These are phyloP conservation scores for Hypomyces rosellus DNA, from an alignment of 2,329 filamentous ascomycete species.

Conservation along the genomic window DNA sequence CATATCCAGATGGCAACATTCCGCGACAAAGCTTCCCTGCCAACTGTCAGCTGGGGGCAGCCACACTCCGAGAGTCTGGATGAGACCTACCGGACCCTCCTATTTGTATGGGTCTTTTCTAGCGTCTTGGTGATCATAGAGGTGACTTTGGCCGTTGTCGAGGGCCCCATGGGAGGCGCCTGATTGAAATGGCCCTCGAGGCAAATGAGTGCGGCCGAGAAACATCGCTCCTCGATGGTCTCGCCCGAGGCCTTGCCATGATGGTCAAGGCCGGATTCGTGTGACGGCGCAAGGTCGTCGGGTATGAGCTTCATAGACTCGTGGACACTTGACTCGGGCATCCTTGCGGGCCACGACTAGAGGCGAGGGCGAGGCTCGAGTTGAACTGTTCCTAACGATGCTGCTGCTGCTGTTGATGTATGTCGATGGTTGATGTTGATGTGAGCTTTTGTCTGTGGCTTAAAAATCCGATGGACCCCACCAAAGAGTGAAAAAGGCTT, in stretches of 20 bases:
- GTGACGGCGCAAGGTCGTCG: conserved; percentile 17
- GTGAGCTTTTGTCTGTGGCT: neutral
- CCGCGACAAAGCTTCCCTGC: conserved; percentile 52
- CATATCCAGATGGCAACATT: conserved; percentile 63
- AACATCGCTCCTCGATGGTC: conserved; percentile 58
- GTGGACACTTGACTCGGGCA: neutral
- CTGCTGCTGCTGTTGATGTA: conserved; percentile 5
- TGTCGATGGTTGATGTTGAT: neutral
- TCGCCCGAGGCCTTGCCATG: conserved; percentile 25
- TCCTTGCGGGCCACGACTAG: neutral
- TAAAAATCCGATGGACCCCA: neutral
- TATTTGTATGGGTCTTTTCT: conserved; percentile 57
- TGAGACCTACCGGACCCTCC: conserved; percentile 48
- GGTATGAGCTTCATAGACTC: conserved; percentile 21
- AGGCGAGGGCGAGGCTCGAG: neutral
- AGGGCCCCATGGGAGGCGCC: conserved; percentile 50
- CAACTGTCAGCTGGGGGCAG: neutral
- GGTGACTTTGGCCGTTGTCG: conserved; percentile 48
- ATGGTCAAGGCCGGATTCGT: conserved; percentile 6
- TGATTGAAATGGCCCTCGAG: conserved; percentile 56
- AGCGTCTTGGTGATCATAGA: conserved; percentile 55
- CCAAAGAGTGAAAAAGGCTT: neutral
- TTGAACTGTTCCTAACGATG: neutral
- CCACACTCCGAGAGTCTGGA: no score
- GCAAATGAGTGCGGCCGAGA: conserved; percentile 54